Percentiles rank a stretch among this genome's conserved stretches.
phyloP scores from a whole-genome alignment of 768 basidiomycete species.

The Boletus sensibilis region DNA sequence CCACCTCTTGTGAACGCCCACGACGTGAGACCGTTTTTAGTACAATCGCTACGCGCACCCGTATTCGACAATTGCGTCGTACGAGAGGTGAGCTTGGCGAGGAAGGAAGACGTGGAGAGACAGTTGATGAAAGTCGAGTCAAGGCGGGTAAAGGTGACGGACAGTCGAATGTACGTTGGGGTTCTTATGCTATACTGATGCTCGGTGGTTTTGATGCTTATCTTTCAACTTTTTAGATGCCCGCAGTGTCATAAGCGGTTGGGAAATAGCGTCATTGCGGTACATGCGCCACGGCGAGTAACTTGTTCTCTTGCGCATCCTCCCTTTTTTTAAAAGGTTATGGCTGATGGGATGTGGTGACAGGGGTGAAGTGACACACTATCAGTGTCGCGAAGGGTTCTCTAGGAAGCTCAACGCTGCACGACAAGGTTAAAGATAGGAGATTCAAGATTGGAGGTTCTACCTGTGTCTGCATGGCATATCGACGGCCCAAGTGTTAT shows the following conservation, averaged over 20 bases:
- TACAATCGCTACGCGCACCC: conserved; percentile 64
- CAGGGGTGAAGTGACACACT: conserved; percentile 96
- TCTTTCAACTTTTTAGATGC: conserved; percentile 52
- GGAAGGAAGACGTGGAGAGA: conserved; percentile 73
- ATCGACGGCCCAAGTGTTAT: too few relatives aligned
- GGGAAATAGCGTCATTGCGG: conserved; percentile 90
- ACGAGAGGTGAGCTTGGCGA: conserved; percentile 67
- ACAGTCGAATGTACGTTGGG: conserved; percentile 81
- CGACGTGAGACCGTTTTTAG: conserved; percentile 76
- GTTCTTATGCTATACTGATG: not conserved
- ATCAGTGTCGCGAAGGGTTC: conserved; percentile 90
- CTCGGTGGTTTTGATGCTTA: not conserved
- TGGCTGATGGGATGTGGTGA: not conserved
- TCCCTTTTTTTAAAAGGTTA: not conserved
- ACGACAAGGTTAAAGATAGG: conserved; percentile 12
- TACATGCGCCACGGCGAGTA: conserved; percentile 80
- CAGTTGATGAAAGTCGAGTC: conserved; percentile 74
- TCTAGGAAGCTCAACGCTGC: conserved; percentile 50
- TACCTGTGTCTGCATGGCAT: not conserved
- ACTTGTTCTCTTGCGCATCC: not conserved
- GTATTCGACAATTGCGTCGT: conserved; percentile 69
- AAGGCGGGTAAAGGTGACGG: conserved; percentile 83
- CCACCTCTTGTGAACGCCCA: conserved; percentile 87
- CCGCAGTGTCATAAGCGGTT: conserved; percentile 95
- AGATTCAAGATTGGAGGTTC: not conserved